Percentiles rank a stretch among this genome's conserved stretches.
Evolutionary conservation across 352 stramenopile species (phyloP).

Genomic region (Halophytophthora batemanensis): DNA sequence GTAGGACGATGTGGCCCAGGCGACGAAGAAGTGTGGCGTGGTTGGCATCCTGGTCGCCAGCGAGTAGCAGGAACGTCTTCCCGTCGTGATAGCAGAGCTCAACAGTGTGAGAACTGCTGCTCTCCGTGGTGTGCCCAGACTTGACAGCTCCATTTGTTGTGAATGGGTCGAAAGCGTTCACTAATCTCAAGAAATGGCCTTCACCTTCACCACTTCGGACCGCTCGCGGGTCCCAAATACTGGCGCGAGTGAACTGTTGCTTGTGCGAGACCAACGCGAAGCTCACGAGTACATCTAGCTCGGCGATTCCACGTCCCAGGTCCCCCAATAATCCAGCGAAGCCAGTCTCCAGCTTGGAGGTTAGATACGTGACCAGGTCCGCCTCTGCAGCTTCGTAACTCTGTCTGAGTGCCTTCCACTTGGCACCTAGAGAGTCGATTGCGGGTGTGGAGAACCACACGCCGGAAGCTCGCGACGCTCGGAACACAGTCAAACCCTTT

Average conservation of each 20-base stretch:
- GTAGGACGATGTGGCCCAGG: slow-evolving; percentile 28
- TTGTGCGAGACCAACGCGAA: slow-evolving; percentile 36
- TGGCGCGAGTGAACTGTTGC: slow-evolving; percentile 25
- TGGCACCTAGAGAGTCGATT: slow-evolving; percentile 32
- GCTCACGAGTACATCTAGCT: slow-evolving; percentile 36
- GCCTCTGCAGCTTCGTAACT: slow-evolving; percentile 19
- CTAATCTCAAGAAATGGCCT: neutral
- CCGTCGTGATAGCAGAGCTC: slow-evolving; percentile 7
- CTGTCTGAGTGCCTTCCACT: slow-evolving; percentile 28
- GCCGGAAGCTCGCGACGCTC: slow-evolving; percentile 34
- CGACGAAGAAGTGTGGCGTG: slow-evolving; percentile 13
- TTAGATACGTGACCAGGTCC: slow-evolving; percentile 19
- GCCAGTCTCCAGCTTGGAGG: slow-evolving; percentile 4
- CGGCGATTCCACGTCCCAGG: slow-evolving; percentile 9
- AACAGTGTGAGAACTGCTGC: neutral
- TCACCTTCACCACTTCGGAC: neutral
- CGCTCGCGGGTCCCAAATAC: neutral
- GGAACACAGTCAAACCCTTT: slow-evolving; percentile 24
- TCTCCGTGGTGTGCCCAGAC: neutral
- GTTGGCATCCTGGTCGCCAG: slow-evolving; percentile 3
- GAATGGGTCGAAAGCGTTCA: slow-evolving; percentile 26
- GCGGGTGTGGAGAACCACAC: slow-evolving; percentile 38
- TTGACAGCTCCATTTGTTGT: neutral
- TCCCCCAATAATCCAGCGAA: slow-evolving; percentile 12
- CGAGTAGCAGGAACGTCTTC: slow-evolving; percentile 30